phyloP scores from a whole-genome alignment of 2,329 filamentous ascomycete species.

The Aspergillus luchuensis region DNA sequence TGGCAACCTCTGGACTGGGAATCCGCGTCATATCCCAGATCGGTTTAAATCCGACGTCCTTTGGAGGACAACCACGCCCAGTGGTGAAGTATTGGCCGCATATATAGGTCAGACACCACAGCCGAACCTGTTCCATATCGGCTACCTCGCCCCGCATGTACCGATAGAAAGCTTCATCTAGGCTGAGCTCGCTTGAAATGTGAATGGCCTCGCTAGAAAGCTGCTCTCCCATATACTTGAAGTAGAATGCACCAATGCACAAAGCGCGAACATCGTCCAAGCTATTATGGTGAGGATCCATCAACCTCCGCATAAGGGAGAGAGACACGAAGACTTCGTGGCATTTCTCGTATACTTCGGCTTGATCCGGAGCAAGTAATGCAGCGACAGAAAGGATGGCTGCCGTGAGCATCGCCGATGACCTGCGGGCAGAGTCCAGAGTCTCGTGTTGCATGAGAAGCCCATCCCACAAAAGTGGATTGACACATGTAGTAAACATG shows the following conservation, averaged over 20 bases:
- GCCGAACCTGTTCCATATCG: slow-evolving; percentile 48
- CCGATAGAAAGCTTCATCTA: slow-evolving; percentile 49
- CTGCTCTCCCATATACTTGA: slow-evolving; percentile 59
- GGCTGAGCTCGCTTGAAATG: slow-evolving; percentile 53
- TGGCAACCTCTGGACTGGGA: slow-evolving; percentile 43
- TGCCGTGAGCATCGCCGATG: slow-evolving; percentile 53
- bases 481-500: slow-evolving; percentile 43
- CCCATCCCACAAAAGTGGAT: slow-evolving; percentile 48
- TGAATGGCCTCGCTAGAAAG: slow-evolving; percentile 54
- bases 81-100: slow-evolving; percentile 63
- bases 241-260: slow-evolving; percentile 59
- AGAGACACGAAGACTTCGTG: slow-evolving; percentile 55
- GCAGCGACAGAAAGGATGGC: slow-evolving; percentile 55
- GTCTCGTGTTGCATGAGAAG: slow-evolving; percentile 33
- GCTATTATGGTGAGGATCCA: slow-evolving; percentile 55
- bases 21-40: slow-evolving; percentile 56
- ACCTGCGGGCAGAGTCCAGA: slow-evolving; percentile 49
- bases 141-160: slow-evolving; percentile 39
- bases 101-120: slow-evolving; percentile 61
- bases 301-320: slow-evolving; percentile 47
- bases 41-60: slow-evolving; percentile 53
- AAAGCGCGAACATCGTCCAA: slow-evolving; percentile 57
- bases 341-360: slow-evolving; percentile 50
- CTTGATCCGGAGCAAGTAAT: slow-evolving; percentile 52
- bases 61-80: slow-evolving; percentile 54